phyloP scores from a whole-genome alignment of 2,329 filamentous ascomycete genomes.

The Corinectria fuckeliana region DNA sequence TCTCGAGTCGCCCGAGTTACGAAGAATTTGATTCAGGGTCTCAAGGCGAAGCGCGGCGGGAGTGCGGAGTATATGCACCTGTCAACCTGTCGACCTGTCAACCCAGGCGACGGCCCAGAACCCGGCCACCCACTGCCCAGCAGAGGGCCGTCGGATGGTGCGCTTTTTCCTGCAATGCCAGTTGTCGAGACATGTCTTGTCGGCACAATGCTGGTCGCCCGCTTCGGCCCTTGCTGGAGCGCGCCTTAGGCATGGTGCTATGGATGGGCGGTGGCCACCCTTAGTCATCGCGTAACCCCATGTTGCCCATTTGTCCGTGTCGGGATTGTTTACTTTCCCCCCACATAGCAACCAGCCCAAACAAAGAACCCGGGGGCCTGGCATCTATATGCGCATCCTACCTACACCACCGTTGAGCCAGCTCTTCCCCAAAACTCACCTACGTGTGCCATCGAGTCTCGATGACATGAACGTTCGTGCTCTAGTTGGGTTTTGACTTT shows the following conservation, averaged over 20 bases:
- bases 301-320: no score
- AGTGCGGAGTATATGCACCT: neutral
- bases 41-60: neutral
- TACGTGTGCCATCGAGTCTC: slow-evolving; percentile 18
- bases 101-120: slow-evolving; percentile 29
- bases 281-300: slow-evolving; percentile 41
- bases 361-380: slow-evolving; percentile 31
- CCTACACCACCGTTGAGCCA: slow-evolving; percentile 3
- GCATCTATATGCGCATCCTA: slow-evolving; percentile 27
- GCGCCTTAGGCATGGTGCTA: slow-evolving; percentile 2
- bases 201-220: slow-evolving; percentile 10
- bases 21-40: neutral
- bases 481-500: slow-evolving; percentile 16
- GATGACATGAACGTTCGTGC: slow-evolving; percentile 32
- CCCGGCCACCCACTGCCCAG: slow-evolving; percentile 3
- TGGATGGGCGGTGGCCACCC: slow-evolving; percentile 5
- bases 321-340: slow-evolving; percentile 48
- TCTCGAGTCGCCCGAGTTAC: neutral
- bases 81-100: slow-evolving; percentile 22
- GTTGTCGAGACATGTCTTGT: slow-evolving; percentile 35
- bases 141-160: slow-evolving; percentile 18
- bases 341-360: slow-evolving; percentile 47
- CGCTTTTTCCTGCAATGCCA: slow-evolving; percentile 33
- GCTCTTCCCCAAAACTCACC: slow-evolving; percentile 20
- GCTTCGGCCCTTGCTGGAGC: slow-evolving; percentile 9